Evolutionary conservation across 139 green algal species (phyloP).

Genomic region (Pleodorina starrii): DNA sequence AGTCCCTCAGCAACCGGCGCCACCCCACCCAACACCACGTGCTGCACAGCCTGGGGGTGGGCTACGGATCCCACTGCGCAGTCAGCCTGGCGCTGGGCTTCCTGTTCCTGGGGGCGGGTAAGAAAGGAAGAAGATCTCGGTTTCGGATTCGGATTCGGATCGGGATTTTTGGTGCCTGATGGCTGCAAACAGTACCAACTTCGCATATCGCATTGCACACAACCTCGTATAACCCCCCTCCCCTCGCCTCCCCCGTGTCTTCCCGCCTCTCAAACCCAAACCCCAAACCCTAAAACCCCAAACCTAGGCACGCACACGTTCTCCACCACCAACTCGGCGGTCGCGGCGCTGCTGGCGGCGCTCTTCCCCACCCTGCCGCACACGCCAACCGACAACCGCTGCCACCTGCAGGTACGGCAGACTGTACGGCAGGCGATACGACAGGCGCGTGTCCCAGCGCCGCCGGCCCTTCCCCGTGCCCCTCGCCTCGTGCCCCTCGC

Average conservation of each 20-base stretch:
- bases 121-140: too few species aligned
- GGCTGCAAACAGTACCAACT: too few species aligned
- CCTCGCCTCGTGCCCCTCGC: too few species aligned
- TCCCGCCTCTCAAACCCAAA: too few species aligned
- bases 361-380: conserved; percentile 89
- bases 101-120: conserved; percentile 90
- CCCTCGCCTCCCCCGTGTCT: too few species aligned
- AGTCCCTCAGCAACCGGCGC: conserved; percentile 64
- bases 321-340: conserved; percentile 74
- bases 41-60: conserved; percentile 57
- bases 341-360: conserved; percentile 91
- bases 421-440: too few species aligned
- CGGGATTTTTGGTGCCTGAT: too few species aligned
- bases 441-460: too few species aligned
- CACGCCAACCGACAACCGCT: conserved; percentile 88
- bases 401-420: conserved; percentile 86
- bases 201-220: too few species aligned
- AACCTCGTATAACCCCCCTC: too few species aligned
- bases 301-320: conserved; percentile 78
- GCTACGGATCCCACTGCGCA: conserved; percentile 91
- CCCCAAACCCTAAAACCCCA: not conserved
- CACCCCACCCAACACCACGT: conserved; percentile 35
- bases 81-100: conserved; percentile 90
- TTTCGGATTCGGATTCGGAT: too few species aligned
- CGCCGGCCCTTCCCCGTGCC: too few species aligned